These are phyloP conservation scores for Mycena filopes DNA, from an alignment of 768 basidiomycete species.

Conservation along the genomic window DNA sequence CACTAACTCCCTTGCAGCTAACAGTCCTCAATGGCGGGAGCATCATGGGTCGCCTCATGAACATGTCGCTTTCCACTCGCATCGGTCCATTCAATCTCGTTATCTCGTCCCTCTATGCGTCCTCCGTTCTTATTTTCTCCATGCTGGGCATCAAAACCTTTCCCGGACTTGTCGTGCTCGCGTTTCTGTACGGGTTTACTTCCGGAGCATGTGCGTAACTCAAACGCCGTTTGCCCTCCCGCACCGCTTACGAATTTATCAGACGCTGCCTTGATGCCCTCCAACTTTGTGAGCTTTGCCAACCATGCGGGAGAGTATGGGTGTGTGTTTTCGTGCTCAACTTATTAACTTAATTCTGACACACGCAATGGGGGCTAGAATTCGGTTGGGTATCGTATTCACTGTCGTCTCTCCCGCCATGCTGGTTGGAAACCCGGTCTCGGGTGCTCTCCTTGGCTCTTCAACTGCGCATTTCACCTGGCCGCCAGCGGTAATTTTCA, in stretches of 20 bases:
- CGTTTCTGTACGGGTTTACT: slow-evolving; percentile 54
- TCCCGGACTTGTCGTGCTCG: slow-evolving; percentile 46
- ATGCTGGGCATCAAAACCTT: slow-evolving; percentile 47
- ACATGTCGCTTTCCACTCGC: slow-evolving; percentile 35
- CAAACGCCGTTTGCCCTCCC: not conserved
- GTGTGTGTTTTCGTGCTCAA: not conserved
- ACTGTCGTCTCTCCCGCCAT: slow-evolving; percentile 19
- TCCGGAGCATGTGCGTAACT: slow-evolving; percentile 41
- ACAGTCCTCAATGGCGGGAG: slow-evolving; percentile 39
- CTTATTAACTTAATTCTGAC: not conserved
- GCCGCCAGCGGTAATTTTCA: slow-evolving; percentile 1
- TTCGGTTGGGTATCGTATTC: slow-evolving; percentile 14
- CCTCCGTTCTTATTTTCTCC: slow-evolving; percentile 45
- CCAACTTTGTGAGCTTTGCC: slow-evolving; percentile 15
- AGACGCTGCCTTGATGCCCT: slow-evolving; percentile 20
- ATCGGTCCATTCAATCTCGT: slow-evolving; percentile 41
- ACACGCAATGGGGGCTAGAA: not conserved
- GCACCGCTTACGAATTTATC: no score
- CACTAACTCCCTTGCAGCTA: slow-evolving; percentile 31
- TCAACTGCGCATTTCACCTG: not conserved
- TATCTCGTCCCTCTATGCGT: slow-evolving; percentile 39
- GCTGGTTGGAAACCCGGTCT: slow-evolving; percentile 17
- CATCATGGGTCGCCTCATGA: slow-evolving; percentile 38
- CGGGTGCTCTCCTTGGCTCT: slow-evolving; percentile 5
- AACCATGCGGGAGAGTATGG: slow-evolving; percentile 11